A percentile compares a stretch with the other conserved stretches of the same genome.
phyloP scores from a whole-genome alignment of 2,329 filamentous ascomycete genomes.

The Fusarium luffae region DNA sequence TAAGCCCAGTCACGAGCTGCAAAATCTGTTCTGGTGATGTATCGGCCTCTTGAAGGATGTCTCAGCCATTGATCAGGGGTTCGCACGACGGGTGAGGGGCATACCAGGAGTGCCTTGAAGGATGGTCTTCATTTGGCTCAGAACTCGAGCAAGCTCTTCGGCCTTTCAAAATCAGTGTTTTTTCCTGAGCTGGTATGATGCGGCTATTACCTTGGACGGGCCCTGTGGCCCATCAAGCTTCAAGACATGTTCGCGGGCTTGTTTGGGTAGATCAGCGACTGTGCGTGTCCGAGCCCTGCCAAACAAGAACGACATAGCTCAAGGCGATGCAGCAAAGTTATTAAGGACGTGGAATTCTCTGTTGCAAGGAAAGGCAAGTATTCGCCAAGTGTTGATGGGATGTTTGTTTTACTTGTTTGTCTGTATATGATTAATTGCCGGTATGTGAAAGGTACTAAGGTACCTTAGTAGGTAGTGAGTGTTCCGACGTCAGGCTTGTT shows the following conservation, averaged over 20 bases:
- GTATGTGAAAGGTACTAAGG: slow-evolving; percentile 4
- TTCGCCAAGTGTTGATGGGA: not conserved
- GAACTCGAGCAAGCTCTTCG: slow-evolving; percentile 86
- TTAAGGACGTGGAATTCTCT: not conserved
- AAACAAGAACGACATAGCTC: slow-evolving; percentile 66
- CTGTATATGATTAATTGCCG: slow-evolving; percentile 7
- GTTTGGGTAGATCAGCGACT: slow-evolving; percentile 65
- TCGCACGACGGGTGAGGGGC: slow-evolving; percentile 32
- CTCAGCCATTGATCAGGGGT: slow-evolving; percentile 25
- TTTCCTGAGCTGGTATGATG: not conserved
- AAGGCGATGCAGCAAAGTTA: not conserved
- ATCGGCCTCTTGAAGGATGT: slow-evolving; percentile 74
- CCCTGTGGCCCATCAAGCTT: slow-evolving; percentile 63
- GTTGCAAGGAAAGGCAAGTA: not conserved
- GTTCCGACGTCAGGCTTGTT: slow-evolving; percentile 32
- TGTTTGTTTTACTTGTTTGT: slow-evolving; percentile 17
- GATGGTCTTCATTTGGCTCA: slow-evolving; percentile 90
- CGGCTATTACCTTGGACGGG: slow-evolving; percentile 57
- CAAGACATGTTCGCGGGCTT: slow-evolving; percentile 65
- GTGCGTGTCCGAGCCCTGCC: slow-evolving; percentile 63
- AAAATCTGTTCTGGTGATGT: slow-evolving; percentile 88
- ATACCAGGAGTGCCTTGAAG: slow-evolving; percentile 93
- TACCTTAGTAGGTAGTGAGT: not conserved
- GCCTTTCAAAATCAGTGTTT: slow-evolving; percentile 61
- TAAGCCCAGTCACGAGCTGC: slow-evolving; percentile 83